Percentiles rank a stretch among this genome's conserved stretches.
Evolutionary conservation across 1,284 basidiomycete genomes (phyloP).

Genomic region (Chalciporus sp.): DNA sequence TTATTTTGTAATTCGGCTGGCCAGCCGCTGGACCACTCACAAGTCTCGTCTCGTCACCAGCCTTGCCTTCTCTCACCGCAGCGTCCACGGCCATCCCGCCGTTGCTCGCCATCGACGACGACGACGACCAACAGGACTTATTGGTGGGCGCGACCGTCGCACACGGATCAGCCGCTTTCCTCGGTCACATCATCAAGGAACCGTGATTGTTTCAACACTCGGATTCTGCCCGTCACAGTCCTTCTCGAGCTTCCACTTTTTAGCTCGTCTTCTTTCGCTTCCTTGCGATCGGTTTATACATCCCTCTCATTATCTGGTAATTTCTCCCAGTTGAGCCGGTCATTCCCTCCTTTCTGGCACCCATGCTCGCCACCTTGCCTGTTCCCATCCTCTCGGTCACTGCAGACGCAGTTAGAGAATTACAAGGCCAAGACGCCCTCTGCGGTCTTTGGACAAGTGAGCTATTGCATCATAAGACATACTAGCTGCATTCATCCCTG

Average conservation of each 20-base stretch:
- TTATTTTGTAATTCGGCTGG: constrained; percentile 20
- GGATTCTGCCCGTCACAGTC: constrained; percentile 15
- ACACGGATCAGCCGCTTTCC: constrained; percentile 24
- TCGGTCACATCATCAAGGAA: constrained; percentile 27
- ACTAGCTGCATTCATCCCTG: background rate
- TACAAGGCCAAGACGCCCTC: constrained; percentile 67
- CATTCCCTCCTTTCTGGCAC: constrained; percentile 10
- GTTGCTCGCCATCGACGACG: constrained; percentile 5
- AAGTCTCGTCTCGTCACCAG: constrained; percentile 10
- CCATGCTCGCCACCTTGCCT: constrained; percentile 56
- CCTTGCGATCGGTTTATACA: constrained; percentile 22
- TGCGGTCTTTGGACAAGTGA: constrained; percentile 65
- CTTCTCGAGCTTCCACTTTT: constrained; percentile 18
- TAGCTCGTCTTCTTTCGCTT: constrained; percentile 19
- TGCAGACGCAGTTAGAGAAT: constrained; percentile 61
- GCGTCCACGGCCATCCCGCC: constrained; percentile 10
- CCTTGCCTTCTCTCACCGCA: constrained; percentile 20
- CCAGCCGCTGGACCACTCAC: constrained; percentile 17
- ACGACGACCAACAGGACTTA: constrained; percentile 12
- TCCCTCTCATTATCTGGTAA: constrained; percentile 18
- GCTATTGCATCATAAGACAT: constrained; percentile 16
- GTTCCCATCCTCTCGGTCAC: constrained; percentile 65
- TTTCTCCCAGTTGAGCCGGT: background rate
- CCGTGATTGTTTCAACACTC: constrained; percentile 27
- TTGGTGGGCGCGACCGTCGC: background rate